Conservation (phyloP, 1,284 basidiomycete genomes). For the Flammula alnicola region DNA sequence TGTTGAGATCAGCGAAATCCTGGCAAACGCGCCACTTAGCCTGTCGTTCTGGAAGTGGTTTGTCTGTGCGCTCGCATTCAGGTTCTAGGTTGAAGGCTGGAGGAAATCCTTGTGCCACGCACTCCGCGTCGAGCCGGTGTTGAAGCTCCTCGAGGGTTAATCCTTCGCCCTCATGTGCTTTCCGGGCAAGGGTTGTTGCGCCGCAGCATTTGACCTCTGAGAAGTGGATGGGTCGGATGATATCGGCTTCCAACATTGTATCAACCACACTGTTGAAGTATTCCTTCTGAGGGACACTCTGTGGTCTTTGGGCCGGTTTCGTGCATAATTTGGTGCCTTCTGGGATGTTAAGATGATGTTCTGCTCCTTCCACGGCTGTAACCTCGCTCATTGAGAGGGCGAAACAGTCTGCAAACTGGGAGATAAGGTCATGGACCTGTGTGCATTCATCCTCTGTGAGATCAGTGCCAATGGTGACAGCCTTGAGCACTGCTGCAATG, state of each 20-base stretch:
- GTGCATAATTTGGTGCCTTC: conserved; percentile 24
- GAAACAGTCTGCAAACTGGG: conserved; percentile 18
- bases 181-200: conserved; percentile 34
- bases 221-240: conserved; percentile 31
- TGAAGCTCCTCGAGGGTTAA: conserved; percentile 27
- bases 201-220: conserved; percentile 32
- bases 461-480: conserved; percentile 29
- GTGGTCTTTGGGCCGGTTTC: conserved; percentile 28
- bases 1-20: conserved; percentile 41
- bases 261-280: conserved; percentile 35
- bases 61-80: conserved; percentile 23
- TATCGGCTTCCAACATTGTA: conserved; percentile 33
- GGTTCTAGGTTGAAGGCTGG: conserved; percentile 20
- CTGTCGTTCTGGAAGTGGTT: background rate
- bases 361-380: conserved; percentile 20
- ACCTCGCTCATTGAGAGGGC: conserved; percentile 36
- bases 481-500: conserved; percentile 23
- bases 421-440: conserved; percentile 11
- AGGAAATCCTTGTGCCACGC: conserved; percentile 27
- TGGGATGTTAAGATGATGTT: conserved; percentile 27
- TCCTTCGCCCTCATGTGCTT: conserved; percentile 33
- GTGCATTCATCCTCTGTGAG: conserved; percentile 18
- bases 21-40: conserved; percentile 42
- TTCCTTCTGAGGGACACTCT: conserved; percentile 32
- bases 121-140: conserved; percentile 33